phyloP scores from a whole-genome alignment of 73 alveolate species.

The Tetrahymena thermophila region DNA sequence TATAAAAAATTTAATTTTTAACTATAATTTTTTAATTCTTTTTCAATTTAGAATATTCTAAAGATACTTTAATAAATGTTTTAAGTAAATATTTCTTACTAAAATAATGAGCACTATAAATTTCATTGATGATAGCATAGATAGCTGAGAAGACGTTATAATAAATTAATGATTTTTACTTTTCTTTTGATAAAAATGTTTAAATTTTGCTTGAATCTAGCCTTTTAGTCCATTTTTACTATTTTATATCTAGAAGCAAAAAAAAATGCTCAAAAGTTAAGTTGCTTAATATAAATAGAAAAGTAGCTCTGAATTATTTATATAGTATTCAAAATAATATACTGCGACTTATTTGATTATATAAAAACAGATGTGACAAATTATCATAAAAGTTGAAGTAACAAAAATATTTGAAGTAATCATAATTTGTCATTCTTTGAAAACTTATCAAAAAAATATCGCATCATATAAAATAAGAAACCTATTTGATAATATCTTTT shows the following conservation, averaged over 20 bases:
- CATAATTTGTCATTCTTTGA: neutral
- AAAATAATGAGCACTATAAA: too few relatives aligned
- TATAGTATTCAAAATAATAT: too few relatives aligned
- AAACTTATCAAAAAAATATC: neutral
- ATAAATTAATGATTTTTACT: too few relatives aligned
- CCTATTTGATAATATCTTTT: neutral
- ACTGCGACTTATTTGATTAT: neutral
- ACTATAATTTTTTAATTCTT: neutral
- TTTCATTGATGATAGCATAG: neutral
- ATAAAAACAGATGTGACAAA: neutral
- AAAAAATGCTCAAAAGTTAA: neutral
- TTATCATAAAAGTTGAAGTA: neutral
- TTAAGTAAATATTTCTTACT: too few relatives aligned
- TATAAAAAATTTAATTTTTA: too few relatives aligned
- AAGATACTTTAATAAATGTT: neutral
- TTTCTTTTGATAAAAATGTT: too few relatives aligned
- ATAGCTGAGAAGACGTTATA: neutral
- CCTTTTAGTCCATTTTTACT: neutral
- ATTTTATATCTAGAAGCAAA: neutral
- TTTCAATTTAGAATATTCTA: neutral
- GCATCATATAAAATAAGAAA: neutral
- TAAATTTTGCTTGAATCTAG: neutral
- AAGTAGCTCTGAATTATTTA: neutral
- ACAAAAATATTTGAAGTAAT: neutral
- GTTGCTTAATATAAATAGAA: neutral